phyloP scores from a whole-genome alignment of 257 asterid species.

The Misopates orontium region DNA sequence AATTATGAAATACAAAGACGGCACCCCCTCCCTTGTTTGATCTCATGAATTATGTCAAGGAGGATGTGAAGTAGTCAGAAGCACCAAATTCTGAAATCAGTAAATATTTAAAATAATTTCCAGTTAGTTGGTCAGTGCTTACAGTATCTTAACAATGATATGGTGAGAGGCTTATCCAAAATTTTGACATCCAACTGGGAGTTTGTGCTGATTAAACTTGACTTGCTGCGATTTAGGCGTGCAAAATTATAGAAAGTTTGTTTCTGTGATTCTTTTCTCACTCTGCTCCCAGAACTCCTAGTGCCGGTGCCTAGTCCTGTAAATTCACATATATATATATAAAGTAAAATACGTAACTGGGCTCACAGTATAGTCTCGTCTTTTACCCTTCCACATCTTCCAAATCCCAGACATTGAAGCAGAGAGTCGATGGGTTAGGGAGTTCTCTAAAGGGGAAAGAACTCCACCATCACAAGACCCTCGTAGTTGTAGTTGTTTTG shows the following conservation, averaged over 20 bases:
- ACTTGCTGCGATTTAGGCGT: background rate
- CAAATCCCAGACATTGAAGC: background rate
- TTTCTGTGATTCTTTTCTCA: background rate
- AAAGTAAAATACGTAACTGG: slow-evolving; percentile 1
- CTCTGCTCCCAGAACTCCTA: background rate
- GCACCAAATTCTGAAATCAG: background rate
- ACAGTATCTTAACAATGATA: slow-evolving; percentile 3
- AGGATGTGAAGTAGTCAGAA: slow-evolving; percentile 2
- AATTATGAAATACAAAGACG: background rate
- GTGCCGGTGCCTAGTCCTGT: background rate
- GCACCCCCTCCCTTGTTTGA: background rate
- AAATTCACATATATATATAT: background rate
- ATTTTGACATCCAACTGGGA: background rate
- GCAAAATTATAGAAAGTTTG: background rate
- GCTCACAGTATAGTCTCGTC: background rate
- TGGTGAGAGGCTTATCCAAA: background rate
- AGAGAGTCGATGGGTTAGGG: background rate
- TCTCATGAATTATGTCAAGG: background rate
- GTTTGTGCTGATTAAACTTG: background rate
- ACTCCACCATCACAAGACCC: background rate
- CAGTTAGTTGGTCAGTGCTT: background rate
- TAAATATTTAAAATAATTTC: background rate
- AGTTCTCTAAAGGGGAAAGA: background rate
- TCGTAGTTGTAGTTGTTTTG: background rate
- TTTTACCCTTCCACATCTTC: slow-evolving; percentile 2